phyloP scores from a whole-genome alignment of 2,329 filamentous ascomycete species.

The Chaetomium strumarium region DNA sequence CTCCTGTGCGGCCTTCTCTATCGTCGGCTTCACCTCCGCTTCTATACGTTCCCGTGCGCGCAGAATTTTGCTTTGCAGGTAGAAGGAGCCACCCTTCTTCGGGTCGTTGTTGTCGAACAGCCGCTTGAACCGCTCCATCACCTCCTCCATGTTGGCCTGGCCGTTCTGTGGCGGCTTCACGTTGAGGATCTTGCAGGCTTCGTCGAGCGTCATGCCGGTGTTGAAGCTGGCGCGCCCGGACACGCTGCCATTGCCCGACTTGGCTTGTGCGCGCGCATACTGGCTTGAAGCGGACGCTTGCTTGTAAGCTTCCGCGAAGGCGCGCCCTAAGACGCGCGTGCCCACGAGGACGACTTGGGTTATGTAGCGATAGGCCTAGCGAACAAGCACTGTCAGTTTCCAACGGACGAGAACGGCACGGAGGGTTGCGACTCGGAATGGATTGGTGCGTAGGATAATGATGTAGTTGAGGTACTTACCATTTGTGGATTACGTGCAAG shows the following conservation, averaged over 20 bases:
- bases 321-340: constrained; percentile 84
- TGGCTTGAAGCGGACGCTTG: constrained; percentile 84
- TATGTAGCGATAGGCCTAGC: constrained; percentile 89
- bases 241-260: constrained; percentile 42
- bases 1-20: constrained; percentile 66
- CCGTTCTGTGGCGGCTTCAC: constrained; percentile 81
- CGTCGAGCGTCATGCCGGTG: constrained; percentile 82
- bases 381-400: background rate
- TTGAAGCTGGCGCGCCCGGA: constrained; percentile 43
- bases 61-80: constrained; percentile 94
- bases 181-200: constrained; percentile 96
- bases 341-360: constrained; percentile 89
- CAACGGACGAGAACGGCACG: background rate
- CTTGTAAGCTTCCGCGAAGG: constrained; percentile 90
- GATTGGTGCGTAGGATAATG: background rate
- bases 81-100: constrained; percentile 93
- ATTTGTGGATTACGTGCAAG: constrained; percentile 21
- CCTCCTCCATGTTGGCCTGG: constrained; percentile 69
- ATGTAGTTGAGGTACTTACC: constrained; percentile 18
- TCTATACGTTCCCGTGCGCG: constrained; percentile 89
- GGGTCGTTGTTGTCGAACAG: constrained; percentile 94
- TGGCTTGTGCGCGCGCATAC: constrained; percentile 69
- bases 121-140: constrained; percentile 85
- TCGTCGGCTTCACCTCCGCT: constrained; percentile 68
- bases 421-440: background rate